These are phyloP conservation scores for Huntiella bhutanensis DNA, from an alignment of 2,329 filamentous ascomycete genomes.

Conservation along the genomic window DNA sequence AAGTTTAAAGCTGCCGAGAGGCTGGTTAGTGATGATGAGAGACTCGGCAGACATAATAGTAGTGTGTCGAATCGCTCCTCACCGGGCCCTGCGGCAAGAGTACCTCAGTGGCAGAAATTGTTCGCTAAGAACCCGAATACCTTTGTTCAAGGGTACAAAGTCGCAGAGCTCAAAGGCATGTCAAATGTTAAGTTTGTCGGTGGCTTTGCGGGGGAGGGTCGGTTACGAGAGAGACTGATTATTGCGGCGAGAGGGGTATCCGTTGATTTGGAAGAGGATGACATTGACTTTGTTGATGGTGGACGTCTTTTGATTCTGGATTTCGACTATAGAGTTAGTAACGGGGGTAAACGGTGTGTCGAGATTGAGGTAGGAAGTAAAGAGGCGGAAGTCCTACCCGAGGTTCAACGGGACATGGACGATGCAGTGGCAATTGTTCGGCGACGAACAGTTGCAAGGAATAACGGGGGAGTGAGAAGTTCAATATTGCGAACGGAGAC, in stretches of 20 bases:
- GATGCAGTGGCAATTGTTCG: conserved; percentile 64
- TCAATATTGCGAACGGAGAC: conserved; percentile 26
- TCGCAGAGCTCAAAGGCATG: conserved; percentile 46
- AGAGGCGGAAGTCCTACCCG: conserved; percentile 49
- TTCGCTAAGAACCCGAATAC: conserved; percentile 52
- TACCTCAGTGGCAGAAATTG: conserved; percentile 50
- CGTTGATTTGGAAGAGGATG: conserved; percentile 47
- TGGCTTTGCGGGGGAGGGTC: conserved; percentile 26
- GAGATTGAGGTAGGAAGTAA: conserved; percentile 57
- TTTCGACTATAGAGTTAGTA: conserved; percentile 42
- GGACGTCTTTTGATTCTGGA: conserved; percentile 56
- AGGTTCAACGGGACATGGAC: conserved; percentile 55
- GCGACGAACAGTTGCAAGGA: conserved; percentile 50
- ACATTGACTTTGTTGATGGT: conserved; percentile 58
- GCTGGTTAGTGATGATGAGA: neutral
- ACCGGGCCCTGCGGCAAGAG: conserved; percentile 17
- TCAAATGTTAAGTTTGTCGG: conserved; percentile 56
- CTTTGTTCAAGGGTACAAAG: conserved; percentile 46
- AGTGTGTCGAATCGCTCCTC: conserved; percentile 14
- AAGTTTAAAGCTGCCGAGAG: conserved; percentile 19
- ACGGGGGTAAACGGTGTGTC: conserved; percentile 36
- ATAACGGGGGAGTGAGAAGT: conserved; percentile 27
- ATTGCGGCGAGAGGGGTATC: conserved; percentile 53
- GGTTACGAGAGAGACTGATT: conserved; percentile 39
- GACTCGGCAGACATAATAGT: conserved; percentile 22